Base-by-base conservation (phyloP, 2,329 filamentous ascomycete species). In the Scorias spongiosa region DNA sequence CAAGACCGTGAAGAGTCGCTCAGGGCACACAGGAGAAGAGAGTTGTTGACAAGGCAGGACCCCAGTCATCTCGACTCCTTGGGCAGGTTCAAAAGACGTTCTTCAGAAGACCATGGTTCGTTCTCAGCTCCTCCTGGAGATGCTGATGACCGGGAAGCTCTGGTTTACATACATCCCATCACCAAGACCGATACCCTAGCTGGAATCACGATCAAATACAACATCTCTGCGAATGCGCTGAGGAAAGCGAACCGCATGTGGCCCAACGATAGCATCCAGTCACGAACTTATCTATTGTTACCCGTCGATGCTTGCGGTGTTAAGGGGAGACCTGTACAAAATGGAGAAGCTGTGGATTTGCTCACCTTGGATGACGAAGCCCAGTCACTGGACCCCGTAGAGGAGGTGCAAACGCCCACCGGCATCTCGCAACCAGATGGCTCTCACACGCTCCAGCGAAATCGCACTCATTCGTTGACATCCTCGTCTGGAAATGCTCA, bases 141-240 rank as follows among this genome's bases (percentile, higher is more conserved):
- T 42, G 71, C 77, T 29, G 77, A 81, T 29, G 71, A 77, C 41
- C 73, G 78, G 52, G 82, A 93, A 52, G 83, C 85, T 17, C 66
- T 96, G 49, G 88, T 89, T 14, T 98, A 96, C 61, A 71, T 96
- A 42, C 91, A 98, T 63, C 79, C 82, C 54, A 85, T 96, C 14
- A 75, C 80, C 53, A 75, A 80, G 11, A 75, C 75, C 39, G 91
- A 98, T 64, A 96, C 87, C 1, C 79, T 96, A 53, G 87, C 88
- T 1, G 89, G 91, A 2, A 79, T 98, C 42, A 82, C 91, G 42
- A 80, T 98, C 51, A 84, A 81, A 54, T 98, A 93, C 63, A 81
- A 84, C 54, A 96, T 89, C 60, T 77, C 84, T 49, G 79, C 87
- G 44, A 81, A 88, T 40, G 74, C 82, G 2, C 80, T 98, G 51